These are phyloP conservation scores for Scopulariopsis brevicaulis DNA, from an alignment of 2,329 filamentous ascomycete species.

Conservation along the genomic window DNA sequence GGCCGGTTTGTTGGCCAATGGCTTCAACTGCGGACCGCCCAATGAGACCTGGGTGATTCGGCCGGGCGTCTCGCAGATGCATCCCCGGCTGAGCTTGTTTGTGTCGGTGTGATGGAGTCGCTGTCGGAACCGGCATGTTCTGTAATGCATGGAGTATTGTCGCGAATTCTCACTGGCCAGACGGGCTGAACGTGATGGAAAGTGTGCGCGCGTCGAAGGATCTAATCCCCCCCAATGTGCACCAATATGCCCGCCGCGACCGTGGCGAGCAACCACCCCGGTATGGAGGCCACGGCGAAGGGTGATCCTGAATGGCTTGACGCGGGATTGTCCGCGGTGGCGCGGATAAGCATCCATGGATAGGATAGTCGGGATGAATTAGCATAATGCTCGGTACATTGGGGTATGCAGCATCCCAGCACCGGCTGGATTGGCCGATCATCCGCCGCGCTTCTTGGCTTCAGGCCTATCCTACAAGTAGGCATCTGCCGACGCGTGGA, in stretches of 20 bases:
- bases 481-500: background rate
- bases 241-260: background rate
- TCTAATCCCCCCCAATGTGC: background rate
- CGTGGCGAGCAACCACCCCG: background rate
- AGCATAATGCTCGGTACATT: background rate
- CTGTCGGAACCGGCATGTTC: background rate
- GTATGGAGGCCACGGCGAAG: background rate
- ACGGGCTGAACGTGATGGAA: background rate
- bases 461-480: background rate
- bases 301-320: background rate
- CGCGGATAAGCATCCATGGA: background rate
- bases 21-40: background rate
- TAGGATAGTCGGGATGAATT: background rate
- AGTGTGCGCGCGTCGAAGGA: background rate
- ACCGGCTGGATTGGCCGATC: background rate
- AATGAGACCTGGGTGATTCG: background rate
- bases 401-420: background rate
- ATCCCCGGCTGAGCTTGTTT: background rate
- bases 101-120: background rate
- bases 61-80: background rate
- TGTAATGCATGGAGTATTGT: background rate
- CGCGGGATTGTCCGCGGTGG: background rate
- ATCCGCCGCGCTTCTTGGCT: background rate
- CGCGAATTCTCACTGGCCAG: background rate
- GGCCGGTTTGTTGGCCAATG: background rate